Conservation (phyloP, 176 grass and related monocot species). For the Triticum dicoccoides region DNA sequence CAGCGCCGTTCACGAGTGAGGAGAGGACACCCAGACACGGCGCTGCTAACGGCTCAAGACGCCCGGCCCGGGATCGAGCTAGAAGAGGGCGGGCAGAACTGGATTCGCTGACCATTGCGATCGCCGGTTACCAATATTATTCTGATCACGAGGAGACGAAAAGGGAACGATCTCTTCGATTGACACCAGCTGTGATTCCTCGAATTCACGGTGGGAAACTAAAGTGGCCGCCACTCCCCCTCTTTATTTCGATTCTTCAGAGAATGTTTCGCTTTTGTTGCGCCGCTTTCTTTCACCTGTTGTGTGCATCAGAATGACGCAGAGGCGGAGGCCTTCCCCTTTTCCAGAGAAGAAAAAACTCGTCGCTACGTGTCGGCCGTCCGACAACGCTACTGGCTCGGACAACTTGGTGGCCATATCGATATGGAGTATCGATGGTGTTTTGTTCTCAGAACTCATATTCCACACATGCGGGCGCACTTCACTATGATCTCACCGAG, state of each 20-base stretch:
- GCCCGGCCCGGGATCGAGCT: not conserved
- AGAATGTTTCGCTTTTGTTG: not conserved
- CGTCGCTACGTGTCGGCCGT: too few species aligned
- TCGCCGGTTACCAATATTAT: not conserved
- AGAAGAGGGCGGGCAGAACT: slow-evolving; percentile 29
- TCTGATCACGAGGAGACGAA: not conserved
- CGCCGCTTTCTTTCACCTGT: not conserved
- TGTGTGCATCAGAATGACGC: too few species aligned
- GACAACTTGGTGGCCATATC: too few species aligned
- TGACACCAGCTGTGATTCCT: not conserved
- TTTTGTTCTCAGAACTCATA: too few species aligned
- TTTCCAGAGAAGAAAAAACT: too few species aligned
- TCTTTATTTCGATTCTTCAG: slow-evolving; percentile 15
- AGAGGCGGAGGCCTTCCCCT: too few species aligned
- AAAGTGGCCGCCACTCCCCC: slow-evolving; percentile 10
- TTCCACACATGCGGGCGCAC: too few species aligned
- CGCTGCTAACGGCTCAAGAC: slow-evolving; percentile 5
- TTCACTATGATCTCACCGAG: too few species aligned
- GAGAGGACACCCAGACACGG: not conserved
- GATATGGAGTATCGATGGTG: too few species aligned
- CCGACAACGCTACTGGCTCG: too few species aligned
- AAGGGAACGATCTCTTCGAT: not conserved
- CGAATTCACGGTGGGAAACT: slow-evolving; percentile 21
- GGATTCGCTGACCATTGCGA: slow-evolving; percentile 33
- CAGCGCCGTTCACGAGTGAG: not conserved